phyloP scores from a whole-genome alignment of 805 yeast genomes.

The Ogataea salicorniae region DNA sequence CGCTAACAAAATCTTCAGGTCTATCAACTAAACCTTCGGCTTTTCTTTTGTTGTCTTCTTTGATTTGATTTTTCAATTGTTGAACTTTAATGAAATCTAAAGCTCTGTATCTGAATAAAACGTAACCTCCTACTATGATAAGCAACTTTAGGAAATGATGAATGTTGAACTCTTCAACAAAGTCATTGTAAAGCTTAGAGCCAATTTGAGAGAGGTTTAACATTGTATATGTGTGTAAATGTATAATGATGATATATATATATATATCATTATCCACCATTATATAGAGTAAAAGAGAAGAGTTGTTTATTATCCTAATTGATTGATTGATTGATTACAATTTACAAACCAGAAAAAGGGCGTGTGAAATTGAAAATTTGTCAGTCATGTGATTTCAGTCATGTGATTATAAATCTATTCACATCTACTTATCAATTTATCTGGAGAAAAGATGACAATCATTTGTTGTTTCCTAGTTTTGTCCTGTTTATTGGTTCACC shows the following conservation, averaged over 20 bases:
- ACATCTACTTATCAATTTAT: too few species aligned
- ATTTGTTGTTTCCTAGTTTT: too few species aligned
- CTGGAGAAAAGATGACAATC: too few species aligned
- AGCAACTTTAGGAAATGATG: conserved; percentile 43
- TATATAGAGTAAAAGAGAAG: background rate
- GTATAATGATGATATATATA: background rate
- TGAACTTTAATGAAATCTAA: conserved; percentile 51
- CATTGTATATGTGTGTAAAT: conserved; percentile 4
- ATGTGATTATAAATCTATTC: too few species aligned
- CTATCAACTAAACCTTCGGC: conserved; percentile 28
- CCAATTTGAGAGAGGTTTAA: conserved; percentile 29
- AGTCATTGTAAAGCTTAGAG: conserved; percentile 32
- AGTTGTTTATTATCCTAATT: background rate
- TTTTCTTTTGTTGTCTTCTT: conserved; percentile 40
- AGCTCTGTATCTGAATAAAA: conserved; percentile 52
- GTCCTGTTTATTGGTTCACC: too few species aligned
- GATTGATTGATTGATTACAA: too few species aligned
- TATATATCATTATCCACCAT: background rate
- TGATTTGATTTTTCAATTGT: conserved; percentile 45
- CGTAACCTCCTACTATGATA: conserved; percentile 57
- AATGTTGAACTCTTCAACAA: conserved; percentile 38
- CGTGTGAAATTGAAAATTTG: too few species aligned
- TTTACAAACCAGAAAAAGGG: too few species aligned
- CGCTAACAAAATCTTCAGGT: conserved; percentile 29
- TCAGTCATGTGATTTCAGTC: too few species aligned